Evolutionary conservation across 2,329 filamentous ascomycete species (phyloP).

Genomic region (Cryphonectria carpinicola): DNA sequence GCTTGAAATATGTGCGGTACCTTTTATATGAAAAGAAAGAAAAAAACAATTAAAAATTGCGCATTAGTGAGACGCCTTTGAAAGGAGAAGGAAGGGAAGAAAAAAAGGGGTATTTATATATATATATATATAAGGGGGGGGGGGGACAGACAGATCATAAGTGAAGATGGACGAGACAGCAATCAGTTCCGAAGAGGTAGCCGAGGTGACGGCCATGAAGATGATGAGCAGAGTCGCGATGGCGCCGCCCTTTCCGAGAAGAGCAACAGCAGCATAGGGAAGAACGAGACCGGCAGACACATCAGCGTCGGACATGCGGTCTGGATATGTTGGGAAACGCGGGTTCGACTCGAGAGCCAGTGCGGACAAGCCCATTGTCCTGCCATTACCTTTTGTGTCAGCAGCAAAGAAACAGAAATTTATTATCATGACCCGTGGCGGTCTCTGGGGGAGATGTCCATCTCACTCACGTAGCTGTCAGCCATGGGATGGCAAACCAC

Average conservation of each 20-base stretch:
- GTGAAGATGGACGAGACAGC: conserved; percentile 87
- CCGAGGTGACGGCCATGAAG: conserved; percentile 89
- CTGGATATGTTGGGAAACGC: conserved; percentile 71
- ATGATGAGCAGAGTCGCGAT: conserved; percentile 78
- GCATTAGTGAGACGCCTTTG: not conserved
- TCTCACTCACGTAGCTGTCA: conserved; percentile 66
- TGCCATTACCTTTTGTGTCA: not conserved
- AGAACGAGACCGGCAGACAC: conserved; percentile 83
- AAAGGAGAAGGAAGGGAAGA: not conserved
- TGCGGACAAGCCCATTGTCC: conserved; percentile 80
- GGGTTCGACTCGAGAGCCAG: conserved; percentile 77
- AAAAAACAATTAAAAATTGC: no score
- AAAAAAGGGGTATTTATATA: no score
- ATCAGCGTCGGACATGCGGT: conserved; percentile 73
- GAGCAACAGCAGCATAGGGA: conserved; percentile 80
- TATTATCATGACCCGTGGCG: not conserved
- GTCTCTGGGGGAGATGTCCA: no score
- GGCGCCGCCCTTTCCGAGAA: conserved; percentile 82
- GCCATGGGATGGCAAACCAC: conserved; percentile 94
- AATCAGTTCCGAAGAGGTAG: conserved; percentile 81
- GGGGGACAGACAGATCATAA: conserved; percentile 65
- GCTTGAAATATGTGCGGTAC: conserved; percentile 86
- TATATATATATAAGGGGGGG: not conserved
- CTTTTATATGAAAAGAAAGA: not conserved
- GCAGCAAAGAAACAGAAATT: not conserved